Base-by-base conservation (phyloP, 2,329 filamentous ascomycete genomes). In the Lachnellula cervina region DNA sequence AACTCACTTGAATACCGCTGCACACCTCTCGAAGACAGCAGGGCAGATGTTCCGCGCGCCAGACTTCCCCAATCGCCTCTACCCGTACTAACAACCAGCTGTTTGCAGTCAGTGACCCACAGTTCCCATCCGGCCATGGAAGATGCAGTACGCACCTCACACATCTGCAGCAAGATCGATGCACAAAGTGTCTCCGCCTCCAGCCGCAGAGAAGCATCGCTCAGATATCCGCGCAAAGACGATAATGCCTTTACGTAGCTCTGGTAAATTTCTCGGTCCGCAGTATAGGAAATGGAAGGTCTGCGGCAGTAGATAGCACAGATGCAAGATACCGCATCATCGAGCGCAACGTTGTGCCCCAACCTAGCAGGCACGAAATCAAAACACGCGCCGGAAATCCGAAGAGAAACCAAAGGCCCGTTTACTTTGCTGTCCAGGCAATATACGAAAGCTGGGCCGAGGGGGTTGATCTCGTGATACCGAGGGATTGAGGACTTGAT, bases 91-190 rank as follows among this genome's bases (percentile, higher is more conserved):
- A 61, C 38, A 25, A 42, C 43, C 25, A 61, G 52, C 61, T 62
- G 40, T 7, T 16, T n/a, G 7, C 5, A 3, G 5, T 54, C 32
- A 49, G 17, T 21, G 4, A 21, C 21, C 40, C 14, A 23, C 0
- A 46, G 6, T 7, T 2, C 11, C 14, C 7, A 4, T 11, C 17
- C 32, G 9, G 16, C 32, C 17, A 40, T 1, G 3, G 17, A 2
- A 21, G 21, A 16, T 8, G 7, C 14, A 17, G 13, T 17, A 40
- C 57, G 51, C n/a, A 61, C 57, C 34, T 61, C 59, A 21, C 54
- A 60, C 14, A 60, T 44, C 23, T 63, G 59, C 16, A 62, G 34
- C 13, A 61, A 38, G 28, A 63, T 53, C 13, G 61, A 61, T 17
- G 59, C 57, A 44, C 61, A 62, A 35, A 61, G 37, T 2, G 57